Base-by-base conservation (phyloP, 768 basidiomycete genomes). In the Russula vinacea region DNA sequence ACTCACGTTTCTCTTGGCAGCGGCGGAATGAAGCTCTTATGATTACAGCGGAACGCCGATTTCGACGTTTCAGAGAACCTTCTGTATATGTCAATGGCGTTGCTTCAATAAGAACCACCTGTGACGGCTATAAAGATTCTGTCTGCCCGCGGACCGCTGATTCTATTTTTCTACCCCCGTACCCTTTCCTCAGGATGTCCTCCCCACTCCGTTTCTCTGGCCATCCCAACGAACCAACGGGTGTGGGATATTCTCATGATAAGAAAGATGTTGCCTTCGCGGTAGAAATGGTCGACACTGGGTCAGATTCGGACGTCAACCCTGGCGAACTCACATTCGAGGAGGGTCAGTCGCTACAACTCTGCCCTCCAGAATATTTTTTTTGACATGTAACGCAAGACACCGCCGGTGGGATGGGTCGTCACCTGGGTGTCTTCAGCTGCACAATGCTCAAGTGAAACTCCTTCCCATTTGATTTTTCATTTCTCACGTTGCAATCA, bases 331-430 rank as follows among this genome's bases (percentile, higher is more conserved):
- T 83, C 58, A 77, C 80, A 0, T 77, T 81, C 45, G 80, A 81
- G 52, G 84, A 85, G 76, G 80, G 82, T 80, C 59, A 53, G 73
- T 58, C 24, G 22, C 26, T 37, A 29, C 11, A 14, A 22, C 35
- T 42, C 10, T 29, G 3, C 19, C 11, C n/a, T 19, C 22, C 9
- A 5, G n/a, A 11, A n/a, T n/a, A n/a, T n/a, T n/a, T 29, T 58
- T 14, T 66, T 42, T 32, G 5, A 47, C 19, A 4, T 47, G 53
- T 32, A 22, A 14, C 9, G 9, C n/a, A 17, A 83, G 83, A 79
- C 64, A 74, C 78, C 1, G 80, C 81, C 5, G 84, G 83, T 24
- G 84, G 84, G 5, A 82, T 84, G 73, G 83, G 84, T 5, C 78
- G 84, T 44, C 83, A 85, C 67, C 73, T 84, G 0, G 83, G 84